Evolutionary conservation across 106 monocot species (phyloP).

Genomic region (Cymbidium sinense): DNA sequence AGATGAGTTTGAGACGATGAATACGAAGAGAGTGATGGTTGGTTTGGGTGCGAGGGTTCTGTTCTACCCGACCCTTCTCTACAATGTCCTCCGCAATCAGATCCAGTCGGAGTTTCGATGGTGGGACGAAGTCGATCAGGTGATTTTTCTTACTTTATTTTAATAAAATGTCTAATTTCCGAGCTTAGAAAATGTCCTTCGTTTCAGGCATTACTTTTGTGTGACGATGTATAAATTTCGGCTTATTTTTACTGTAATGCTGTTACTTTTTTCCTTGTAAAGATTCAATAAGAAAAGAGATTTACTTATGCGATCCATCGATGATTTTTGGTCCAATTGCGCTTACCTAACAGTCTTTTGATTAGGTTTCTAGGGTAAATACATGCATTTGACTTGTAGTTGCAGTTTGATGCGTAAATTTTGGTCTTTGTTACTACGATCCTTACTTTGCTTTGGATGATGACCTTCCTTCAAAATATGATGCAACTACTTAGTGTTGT

Average conservation of each 20-base stretch:
- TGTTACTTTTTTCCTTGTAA: not conserved
- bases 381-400: too few species aligned
- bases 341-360: too few species aligned
- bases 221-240: not conserved
- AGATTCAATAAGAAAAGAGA: not conserved
- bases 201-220: not conserved
- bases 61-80: conserved; percentile 83
- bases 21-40: conserved; percentile 51
- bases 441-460: too few species aligned
- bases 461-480: too few species aligned
- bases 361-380: too few species aligned
- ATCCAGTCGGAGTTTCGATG: conserved; percentile 78
- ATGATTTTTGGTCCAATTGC: too few species aligned
- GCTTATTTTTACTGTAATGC: not conserved
- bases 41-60: conserved; percentile 68
- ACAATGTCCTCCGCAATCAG: conserved; percentile 79
- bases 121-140: conserved; percentile 91
- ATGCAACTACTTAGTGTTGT: too few species aligned
- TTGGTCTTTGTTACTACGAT: too few species aligned
- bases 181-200: too few species aligned
- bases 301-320: not conserved
- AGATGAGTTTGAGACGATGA: conserved; percentile 14
- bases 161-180: not conserved
- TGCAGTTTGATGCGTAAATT: too few species aligned
- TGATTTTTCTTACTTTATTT: conserved; percentile 8